phyloP scores from a whole-genome alignment of 176 grass and related monocot genomes.

The Raddia distichophylla region DNA sequence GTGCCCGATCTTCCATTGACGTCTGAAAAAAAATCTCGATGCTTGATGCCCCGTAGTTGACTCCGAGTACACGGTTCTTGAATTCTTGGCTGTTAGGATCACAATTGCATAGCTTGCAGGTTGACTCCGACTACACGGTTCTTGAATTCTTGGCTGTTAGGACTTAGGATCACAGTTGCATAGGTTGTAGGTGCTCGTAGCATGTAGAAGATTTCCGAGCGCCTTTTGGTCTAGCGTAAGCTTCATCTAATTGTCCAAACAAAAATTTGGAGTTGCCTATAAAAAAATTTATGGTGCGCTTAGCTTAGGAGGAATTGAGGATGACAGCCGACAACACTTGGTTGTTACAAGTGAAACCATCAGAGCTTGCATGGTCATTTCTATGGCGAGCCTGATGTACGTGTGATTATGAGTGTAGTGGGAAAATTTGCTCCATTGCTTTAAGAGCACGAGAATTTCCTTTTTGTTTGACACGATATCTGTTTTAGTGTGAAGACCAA shows the following conservation, averaged over 20 bases:
- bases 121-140: background rate
- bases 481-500: background rate
- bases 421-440: background rate
- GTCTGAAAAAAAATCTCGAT: background rate
- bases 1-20: background rate
- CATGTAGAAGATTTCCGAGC: background rate
- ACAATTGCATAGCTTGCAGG: background rate
- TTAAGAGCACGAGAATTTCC: background rate
- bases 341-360: background rate
- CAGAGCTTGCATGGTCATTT: background rate
- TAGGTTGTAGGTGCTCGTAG: background rate
- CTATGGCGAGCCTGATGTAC: background rate
- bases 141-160: background rate
- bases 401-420: background rate
- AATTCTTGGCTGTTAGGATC: background rate
- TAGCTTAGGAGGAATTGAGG: background rate
- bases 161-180: background rate
- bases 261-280: background rate
- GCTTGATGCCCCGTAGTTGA: background rate
- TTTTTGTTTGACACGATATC: background rate
- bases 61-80: background rate
- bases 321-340: background rate
- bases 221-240: background rate
- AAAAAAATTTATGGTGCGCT: background rate
- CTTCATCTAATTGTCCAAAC: background rate